Conservation (phyloP, 441 rosid genomes). For the Adansonia gregorii region DNA sequence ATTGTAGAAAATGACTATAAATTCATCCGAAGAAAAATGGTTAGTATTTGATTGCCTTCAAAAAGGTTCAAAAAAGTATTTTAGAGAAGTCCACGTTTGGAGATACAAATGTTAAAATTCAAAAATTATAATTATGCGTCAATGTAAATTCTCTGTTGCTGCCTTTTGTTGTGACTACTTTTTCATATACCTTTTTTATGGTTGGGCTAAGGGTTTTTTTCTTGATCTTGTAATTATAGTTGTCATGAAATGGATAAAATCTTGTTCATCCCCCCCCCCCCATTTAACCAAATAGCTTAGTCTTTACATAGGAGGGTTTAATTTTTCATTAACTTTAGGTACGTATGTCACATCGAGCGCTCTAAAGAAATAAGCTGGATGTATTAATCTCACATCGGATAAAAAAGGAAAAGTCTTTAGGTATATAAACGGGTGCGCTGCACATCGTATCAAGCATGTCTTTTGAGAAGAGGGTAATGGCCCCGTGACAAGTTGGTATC, state of each 20-base stretch:
- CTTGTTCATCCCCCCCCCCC: neutral
- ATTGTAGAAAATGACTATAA: neutral
- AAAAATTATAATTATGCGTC: neutral
- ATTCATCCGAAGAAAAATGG: neutral
- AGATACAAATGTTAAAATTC: neutral
- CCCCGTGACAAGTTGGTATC: no score
- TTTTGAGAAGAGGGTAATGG: no score
- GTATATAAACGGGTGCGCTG: no score
- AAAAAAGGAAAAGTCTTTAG: no score
- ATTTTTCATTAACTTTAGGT: neutral
- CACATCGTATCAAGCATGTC: no score
- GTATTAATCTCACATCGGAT: no score
- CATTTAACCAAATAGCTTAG: slow-evolving; percentile 7
- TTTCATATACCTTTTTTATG: neutral
- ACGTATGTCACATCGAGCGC: no score
- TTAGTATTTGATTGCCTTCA: neutral
- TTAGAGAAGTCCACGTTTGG: no score
- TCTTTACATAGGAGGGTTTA: slow-evolving; percentile 12
- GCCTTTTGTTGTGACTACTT: neutral
- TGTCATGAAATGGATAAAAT: neutral
- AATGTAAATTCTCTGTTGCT: neutral
- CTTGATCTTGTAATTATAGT: slow-evolving; percentile 1
- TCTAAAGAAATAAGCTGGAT: no score
- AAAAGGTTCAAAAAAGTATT: neutral
- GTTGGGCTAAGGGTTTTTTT: slow-evolving; percentile 11